phyloP scores from a whole-genome alignment of 345 rosid species.

The Murraya paniculata region DNA sequence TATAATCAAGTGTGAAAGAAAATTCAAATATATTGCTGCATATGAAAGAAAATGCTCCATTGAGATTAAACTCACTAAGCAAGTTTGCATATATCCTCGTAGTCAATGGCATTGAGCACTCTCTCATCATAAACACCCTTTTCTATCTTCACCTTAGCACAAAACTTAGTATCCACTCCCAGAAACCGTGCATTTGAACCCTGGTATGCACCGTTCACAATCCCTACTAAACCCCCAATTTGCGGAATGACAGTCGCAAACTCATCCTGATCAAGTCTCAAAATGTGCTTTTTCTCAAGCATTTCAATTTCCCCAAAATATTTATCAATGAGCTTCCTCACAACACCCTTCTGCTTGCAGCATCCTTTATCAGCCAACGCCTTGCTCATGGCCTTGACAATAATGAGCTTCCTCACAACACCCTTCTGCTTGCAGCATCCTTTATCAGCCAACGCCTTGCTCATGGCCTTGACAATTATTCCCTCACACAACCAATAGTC shows the following conservation, averaged over 20 bases:
- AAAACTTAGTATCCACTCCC: slow-evolving; percentile 78
- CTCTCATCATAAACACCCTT: slow-evolving; percentile 93
- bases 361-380: no score
- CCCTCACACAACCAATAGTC: slow-evolving; percentile 89
- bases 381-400: no score
- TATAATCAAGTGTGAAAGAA: not conserved
- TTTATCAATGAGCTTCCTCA: no score
- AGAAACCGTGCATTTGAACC: slow-evolving; percentile 74
- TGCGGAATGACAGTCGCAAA: slow-evolving; percentile 94
- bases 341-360: no score
- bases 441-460: slow-evolving; percentile 67
- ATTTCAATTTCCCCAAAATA: slow-evolving; percentile 88
- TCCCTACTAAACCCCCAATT: slow-evolving; percentile 68
- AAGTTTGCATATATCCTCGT: slow-evolving; percentile 87
- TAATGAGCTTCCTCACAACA: slow-evolving; percentile 70
- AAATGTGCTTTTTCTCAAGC: slow-evolving; percentile 69
- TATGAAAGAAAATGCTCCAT: not conserved
- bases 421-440: slow-evolving; percentile 94
- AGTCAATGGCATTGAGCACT: slow-evolving; percentile 73
- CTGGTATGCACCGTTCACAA: slow-evolving; percentile 89
- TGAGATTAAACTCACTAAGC: slow-evolving; percentile 33
- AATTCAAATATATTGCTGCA: not conserved
- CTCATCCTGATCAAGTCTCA: slow-evolving; percentile 95
- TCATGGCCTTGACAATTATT: slow-evolving; percentile 85
- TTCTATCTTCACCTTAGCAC: slow-evolving; percentile 85